These are phyloP conservation scores for Penicillium sp. DNA, from an alignment of 2,329 filamentous ascomycete genomes.

Conservation along the genomic window DNA sequence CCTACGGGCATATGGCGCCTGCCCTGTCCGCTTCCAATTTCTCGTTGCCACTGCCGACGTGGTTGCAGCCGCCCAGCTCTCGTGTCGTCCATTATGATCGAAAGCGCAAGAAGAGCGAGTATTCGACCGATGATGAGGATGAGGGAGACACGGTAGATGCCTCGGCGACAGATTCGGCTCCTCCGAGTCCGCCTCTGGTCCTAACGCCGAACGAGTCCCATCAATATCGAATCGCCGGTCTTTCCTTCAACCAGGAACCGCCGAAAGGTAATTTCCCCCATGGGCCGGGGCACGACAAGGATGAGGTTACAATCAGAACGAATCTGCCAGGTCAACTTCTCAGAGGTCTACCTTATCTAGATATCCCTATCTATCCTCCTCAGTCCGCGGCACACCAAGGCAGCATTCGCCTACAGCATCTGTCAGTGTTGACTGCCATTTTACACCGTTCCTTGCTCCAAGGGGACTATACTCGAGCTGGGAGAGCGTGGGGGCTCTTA, in stretches of 20 bases:
- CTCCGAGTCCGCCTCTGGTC: conserved; percentile 23
- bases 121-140: conserved; percentile 24
- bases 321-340: conserved; percentile 19
- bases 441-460: conserved; percentile 68
- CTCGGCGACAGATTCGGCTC: conserved; percentile 21
- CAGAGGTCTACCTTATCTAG: conserved; percentile 29
- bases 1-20: conserved; percentile 27
- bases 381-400: conserved; percentile 30
- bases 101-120: conserved; percentile 32
- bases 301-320: conserved; percentile 3
- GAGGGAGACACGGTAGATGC: conserved; percentile 30
- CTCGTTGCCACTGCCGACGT: conserved; percentile 36
- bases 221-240: conserved; percentile 43
- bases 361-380: conserved; percentile 34
- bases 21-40: conserved; percentile 34
- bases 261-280: conserved; percentile 44
- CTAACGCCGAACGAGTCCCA: conserved; percentile 41
- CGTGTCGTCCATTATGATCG: conserved; percentile 37
- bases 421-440: conserved; percentile 63
- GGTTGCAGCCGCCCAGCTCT: conserved; percentile 34
- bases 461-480: conserved; percentile 67
- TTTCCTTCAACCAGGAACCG: conserved; percentile 36
- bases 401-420: conserved; percentile 49
- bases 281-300: conserved; percentile 20
- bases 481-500: conserved; percentile 69